These are phyloP conservation scores for Aleurites moluccanus DNA, from an alignment of 441 rosid species.

Conservation along the genomic window DNA sequence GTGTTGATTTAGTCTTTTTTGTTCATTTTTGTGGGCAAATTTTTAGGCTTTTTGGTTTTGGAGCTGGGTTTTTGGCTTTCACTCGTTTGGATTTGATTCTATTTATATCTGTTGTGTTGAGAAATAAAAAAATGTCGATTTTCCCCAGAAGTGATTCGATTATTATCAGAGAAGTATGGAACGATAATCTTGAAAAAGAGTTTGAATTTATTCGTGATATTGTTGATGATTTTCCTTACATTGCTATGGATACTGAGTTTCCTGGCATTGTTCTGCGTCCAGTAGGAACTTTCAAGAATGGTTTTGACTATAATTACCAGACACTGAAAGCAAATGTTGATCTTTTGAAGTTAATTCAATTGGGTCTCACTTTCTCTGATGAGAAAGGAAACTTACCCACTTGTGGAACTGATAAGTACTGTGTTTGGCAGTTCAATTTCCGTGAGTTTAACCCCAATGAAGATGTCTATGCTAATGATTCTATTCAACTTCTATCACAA, in stretches of 20 bases:
- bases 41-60: background rate
- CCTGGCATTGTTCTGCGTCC: slow-evolving; percentile 55
- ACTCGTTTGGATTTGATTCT: too few species aligned
- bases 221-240: slow-evolving; percentile 48
- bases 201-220: slow-evolving; percentile 40
- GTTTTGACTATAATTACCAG: slow-evolving; percentile 41
- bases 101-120: too few species aligned
- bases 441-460: slow-evolving; percentile 41
- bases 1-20: background rate
- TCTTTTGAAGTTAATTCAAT: slow-evolving; percentile 57
- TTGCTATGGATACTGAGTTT: slow-evolving; percentile 78
- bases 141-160: slow-evolving; percentile 14
- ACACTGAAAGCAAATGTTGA: slow-evolving; percentile 53
- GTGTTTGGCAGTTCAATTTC: slow-evolving; percentile 66
- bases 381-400: slow-evolving; percentile 59
- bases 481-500: slow-evolving; percentile 39
- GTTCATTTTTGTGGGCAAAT: background rate
- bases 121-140: too few species aligned
- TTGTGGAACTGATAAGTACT: slow-evolving; percentile 46
- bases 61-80: too few species aligned
- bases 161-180: slow-evolving; percentile 60
- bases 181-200: slow-evolving; percentile 48
- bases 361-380: slow-evolving; percentile 61
- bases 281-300: slow-evolving; percentile 36
- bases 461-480: slow-evolving; percentile 47